phyloP scores from a whole-genome alignment of 805 yeast species.

The Hanseniaspora pseudoguilliermondii region DNA sequence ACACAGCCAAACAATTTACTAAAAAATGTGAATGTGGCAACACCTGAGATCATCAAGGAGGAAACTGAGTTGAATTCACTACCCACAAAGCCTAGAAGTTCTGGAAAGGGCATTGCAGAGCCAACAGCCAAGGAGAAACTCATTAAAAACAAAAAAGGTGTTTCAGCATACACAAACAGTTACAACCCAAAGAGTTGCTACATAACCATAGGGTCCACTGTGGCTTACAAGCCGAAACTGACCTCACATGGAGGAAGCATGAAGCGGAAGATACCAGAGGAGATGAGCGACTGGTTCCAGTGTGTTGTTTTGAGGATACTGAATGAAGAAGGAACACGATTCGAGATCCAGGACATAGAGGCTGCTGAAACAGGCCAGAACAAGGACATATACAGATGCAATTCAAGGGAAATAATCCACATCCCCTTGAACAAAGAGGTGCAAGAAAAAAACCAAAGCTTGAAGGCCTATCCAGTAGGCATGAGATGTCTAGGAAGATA shows the following conservation, averaged over 20 bases:
- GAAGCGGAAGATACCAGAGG: conserved; percentile 35
- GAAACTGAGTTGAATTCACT: not conserved
- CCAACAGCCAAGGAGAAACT: not conserved
- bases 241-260: conserved; percentile 11
- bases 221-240: conserved; percentile 64
- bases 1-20: not conserved
- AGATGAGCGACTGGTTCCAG: conserved; percentile 86
- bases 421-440: conserved; percentile 40
- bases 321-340: conserved; percentile 59
- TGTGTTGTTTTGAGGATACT: conserved; percentile 68
- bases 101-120: not conserved
- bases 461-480: conserved; percentile 54
- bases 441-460: conserved; percentile 18
- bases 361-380: conserved; percentile 88
- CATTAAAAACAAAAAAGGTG: conserved; percentile 2
- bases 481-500: conserved; percentile 81
- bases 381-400: conserved; percentile 74
- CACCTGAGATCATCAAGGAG: not conserved
- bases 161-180: conserved; percentile 5
- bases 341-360: conserved; percentile 94
- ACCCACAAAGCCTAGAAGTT: not conserved
- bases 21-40: not conserved
- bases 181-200: conserved; percentile 6
- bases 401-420: conserved; percentile 62
- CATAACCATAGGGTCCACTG: conserved; percentile 48